Evolutionary conservation across 2,329 filamentous ascomycete genomes (phyloP), one percentile per base, ranked within the genome.

Genomic region (Cadophora gregata): DNA sequence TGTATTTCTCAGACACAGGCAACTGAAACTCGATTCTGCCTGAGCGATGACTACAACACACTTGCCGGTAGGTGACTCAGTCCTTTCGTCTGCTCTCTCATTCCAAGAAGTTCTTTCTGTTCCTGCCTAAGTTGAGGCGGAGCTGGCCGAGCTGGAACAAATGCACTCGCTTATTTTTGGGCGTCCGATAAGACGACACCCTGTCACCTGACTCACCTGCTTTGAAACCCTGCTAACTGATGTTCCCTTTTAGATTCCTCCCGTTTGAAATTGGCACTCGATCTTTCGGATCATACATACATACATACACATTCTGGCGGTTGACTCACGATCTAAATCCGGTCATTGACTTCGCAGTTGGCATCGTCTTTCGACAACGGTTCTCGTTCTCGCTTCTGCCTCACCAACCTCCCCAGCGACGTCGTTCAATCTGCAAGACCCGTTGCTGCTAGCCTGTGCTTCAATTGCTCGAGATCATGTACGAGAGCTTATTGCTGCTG

Each of bases 381-480:
- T 48, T 60, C 51, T 50, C 36, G 45, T 58, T 53, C 59, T 50
- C 36, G 50, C n/a, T 51, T 59, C 21, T 50, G 55, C 29, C 42
- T 45, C 25, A 9, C n/a, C 19, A 21, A 25, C 16, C 6, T 38
- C 53, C 51, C 21, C n/a, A 42, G 21, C 55, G 55, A 58, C 53
- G 21, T 56, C 27, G 48, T 21, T 33, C 63, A n/a, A 42, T 25
- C 29, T n/a, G 25, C 64, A 50, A 6, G 21, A 21, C 48, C 10
- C 48, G 33, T 33, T 50, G 38, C 38, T 50, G 38, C 38, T 31
- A 38, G 51, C 24, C 29, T 59, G 58, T 16, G 25, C 29, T 51
- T 36, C 33, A 31, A 62, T 29, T 55, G 65, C 65, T 67, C 65
- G 65, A 67, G 65, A 67, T 67, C 65, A 67, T 59, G 65, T 47